Evolutionary conservation across 768 basidiomycete genomes (phyloP).

Genomic region (Tubosaeta brunneosetosa): DNA sequence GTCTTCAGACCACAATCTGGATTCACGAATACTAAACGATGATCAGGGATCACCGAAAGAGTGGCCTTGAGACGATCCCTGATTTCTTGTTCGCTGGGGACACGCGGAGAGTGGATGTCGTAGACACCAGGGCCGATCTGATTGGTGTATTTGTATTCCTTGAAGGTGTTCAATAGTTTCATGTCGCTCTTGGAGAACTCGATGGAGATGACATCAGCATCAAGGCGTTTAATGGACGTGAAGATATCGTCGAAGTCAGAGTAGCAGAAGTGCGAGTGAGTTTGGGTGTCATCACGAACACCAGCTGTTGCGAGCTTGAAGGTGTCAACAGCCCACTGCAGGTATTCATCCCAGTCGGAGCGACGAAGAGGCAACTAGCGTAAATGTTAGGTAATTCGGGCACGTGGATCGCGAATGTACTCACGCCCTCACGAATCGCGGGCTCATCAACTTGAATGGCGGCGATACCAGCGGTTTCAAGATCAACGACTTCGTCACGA

Average conservation of each 20-base stretch:
- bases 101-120: constrained; percentile 99
- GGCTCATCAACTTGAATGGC: constrained; percentile 99
- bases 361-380: constrained; percentile 88
- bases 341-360: constrained; percentile 93
- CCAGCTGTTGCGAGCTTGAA: constrained; percentile 98
- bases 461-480: constrained; percentile 92
- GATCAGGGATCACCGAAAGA: constrained; percentile 70
- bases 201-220: constrained; percentile 98
- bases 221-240: constrained; percentile 92
- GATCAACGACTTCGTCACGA: constrained; percentile 96
- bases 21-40: constrained; percentile 82
- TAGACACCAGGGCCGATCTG: constrained; percentile 98
- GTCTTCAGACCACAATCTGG: constrained; percentile 99
- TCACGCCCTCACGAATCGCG: constrained; percentile 96
- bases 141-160: constrained; percentile 92
- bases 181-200: constrained; percentile 98
- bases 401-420: constrained; percentile 24
- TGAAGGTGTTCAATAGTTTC: constrained; percentile 95
- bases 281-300: constrained; percentile 89
- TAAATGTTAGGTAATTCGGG: background rate
- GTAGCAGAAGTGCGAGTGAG: constrained; percentile 99
- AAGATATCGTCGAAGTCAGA: constrained; percentile 99
- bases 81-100: constrained; percentile 90
- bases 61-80: constrained; percentile 85
- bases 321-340: constrained; percentile 97